Base-by-base conservation (phyloP, 495 filamentous ascomycete species). In the Tuber microsphaerosporum region DNA sequence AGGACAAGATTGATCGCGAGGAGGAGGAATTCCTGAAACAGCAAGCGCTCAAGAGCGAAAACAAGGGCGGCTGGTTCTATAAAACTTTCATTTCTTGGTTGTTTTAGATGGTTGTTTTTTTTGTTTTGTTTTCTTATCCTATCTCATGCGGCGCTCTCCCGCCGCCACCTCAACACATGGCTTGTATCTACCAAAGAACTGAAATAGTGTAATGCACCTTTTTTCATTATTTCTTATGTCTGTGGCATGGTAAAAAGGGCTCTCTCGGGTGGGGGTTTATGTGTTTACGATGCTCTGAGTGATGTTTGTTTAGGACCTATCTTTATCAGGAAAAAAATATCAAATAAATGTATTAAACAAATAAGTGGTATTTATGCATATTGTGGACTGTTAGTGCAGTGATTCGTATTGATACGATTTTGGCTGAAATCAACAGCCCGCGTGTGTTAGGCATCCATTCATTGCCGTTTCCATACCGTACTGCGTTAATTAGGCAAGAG, bases 1-100 rank as follows among this genome's bases (percentile, higher is more conserved):
- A 93, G 84, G 90, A 90, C 43, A 86, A 85, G 77, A 92, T 94
- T 78, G 92, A 93, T 84, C 85, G 87, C 34, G 89, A 93, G 77
- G 92, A 94, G 83, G 87, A 86, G 43, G 90, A 89, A 77, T 93
- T 89, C 83, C 76, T 93, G 45, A 89, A 88, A 5, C 76, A 78
- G 45, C 79, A 91, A 84, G 87, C 85, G 0, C 86, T 85, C 17
- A 84, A 85, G 82, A 83, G 83, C 71, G 84, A 84, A 9, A 74
- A 79, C 8, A 76, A 83, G n/a, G 84, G 84, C 0, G 79, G 77
- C 9, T 85, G 84, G 86, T 90, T 92, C 79, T 93, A 93, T 81
- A 82, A 83, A 44, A 87, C 81, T 1, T 92, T 91, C 80, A 81
- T 93, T 37, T 84, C 88, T 1, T 92, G 90, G 89, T 81, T 93